Conservation (phyloP, 495 filamentous ascomycete species). For the Tuber magnatum region DNA sequence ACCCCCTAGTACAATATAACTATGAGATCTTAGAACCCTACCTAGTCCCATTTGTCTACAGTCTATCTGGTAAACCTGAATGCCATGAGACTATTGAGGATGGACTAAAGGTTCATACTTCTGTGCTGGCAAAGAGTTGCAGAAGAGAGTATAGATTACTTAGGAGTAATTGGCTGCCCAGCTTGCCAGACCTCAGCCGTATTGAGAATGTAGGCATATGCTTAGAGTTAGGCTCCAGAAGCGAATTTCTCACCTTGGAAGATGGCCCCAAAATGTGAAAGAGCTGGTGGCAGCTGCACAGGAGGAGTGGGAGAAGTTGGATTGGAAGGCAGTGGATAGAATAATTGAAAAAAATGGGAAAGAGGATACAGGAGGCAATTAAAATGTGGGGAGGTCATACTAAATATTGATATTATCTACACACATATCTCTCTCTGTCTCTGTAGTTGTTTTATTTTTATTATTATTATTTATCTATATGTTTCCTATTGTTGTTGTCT, state of each 20-base stretch:
- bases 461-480: neutral
- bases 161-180: no score
- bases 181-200: no score
- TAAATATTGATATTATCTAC: neutral
- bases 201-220: no score
- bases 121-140: no score
- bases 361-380: conserved; percentile 13
- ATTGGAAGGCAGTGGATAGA: conserved; percentile 10
- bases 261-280: neutral
- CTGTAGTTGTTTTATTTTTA: neutral
- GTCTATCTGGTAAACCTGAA: no score
- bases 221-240: neutral
- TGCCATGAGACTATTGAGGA: no score
- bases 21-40: neutral
- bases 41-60: no score
- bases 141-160: no score
- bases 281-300: neutral
- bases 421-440: neutral
- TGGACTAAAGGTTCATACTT: no score
- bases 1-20: neutral
- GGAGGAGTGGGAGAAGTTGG: conserved; percentile 5
- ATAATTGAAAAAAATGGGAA: conserved; percentile 12
- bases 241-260: neutral
- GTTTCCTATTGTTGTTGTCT: neutral
- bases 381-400: conserved; percentile 5